Percentiles rank a stretch among this genome's conserved stretches.
These are phyloP conservation scores for Tetradesmus lagerheimii DNA, from an alignment of 139 green algal species.

Conservation along the genomic window DNA sequence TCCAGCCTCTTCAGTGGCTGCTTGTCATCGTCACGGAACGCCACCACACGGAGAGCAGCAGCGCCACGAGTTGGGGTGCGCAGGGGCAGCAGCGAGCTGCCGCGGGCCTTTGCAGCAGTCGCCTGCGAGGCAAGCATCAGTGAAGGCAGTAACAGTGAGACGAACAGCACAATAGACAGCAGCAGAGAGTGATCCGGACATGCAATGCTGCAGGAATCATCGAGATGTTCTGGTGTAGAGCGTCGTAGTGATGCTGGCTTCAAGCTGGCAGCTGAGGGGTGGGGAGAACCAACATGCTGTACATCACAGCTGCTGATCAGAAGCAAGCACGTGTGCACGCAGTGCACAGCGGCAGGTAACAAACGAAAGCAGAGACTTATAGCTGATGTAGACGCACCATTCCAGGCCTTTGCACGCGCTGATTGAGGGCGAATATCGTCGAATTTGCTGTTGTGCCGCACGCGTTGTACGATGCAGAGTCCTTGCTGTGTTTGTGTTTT, in stretches of 20 bases:
- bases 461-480: neutral
- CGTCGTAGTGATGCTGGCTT: too few species aligned
- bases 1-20: neutral
- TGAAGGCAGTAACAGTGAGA: neutral
- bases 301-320: neutral
- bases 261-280: neutral
- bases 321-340: neutral
- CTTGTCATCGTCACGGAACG: neutral
- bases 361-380: neutral
- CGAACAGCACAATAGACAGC: neutral
- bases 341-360: neutral
- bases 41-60: neutral
- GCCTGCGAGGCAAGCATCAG: neutral
- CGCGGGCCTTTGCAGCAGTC: neutral
- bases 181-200: too few species aligned
- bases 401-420: neutral
- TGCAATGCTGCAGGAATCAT: too few species aligned
- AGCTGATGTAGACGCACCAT: neutral
- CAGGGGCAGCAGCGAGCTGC: neutral
- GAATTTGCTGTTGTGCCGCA: neutral
- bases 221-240: too few species aligned
- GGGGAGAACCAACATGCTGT: too few species aligned
- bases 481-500: neutral
- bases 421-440: neutral
- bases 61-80: neutral